Conservation (phyloP, 495 filamentous ascomycete species). For the Astrothelium macrocarpum region DNA sequence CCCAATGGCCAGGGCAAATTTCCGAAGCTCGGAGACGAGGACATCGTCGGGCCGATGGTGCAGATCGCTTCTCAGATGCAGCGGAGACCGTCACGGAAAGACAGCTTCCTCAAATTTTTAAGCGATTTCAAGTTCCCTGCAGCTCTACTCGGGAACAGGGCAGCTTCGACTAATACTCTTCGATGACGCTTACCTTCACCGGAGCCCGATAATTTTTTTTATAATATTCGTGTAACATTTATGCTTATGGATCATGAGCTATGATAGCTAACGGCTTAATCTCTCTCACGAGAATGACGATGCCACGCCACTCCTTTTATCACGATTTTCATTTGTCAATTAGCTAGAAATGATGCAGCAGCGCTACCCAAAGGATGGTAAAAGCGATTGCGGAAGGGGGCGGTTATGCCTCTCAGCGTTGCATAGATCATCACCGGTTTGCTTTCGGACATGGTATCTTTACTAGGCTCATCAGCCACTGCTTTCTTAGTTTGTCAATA, state of each 20-base stretch:
- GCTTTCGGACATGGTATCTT: not conserved
- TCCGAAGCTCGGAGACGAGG: constrained; percentile 73
- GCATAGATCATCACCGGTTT: not conserved
- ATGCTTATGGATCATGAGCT: constrained; percentile 4
- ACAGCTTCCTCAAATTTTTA: constrained; percentile 35
- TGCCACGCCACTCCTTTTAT: not conserved
- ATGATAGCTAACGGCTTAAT: constrained; percentile 4
- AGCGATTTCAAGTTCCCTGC: constrained; percentile 16
- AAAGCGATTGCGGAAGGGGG: not conserved
- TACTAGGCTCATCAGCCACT: not conserved
- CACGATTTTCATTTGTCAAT: not conserved
- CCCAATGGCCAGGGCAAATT: constrained; percentile 71
- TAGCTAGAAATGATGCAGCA: not conserved
- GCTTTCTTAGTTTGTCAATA: constrained; percentile 1
- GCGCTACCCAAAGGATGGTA: not conserved
- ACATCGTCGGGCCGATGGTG: constrained; percentile 89
- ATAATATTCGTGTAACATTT: not conserved
- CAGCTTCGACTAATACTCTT: not conserved
- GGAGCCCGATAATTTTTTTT: not conserved
- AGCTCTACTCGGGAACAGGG: not conserved
- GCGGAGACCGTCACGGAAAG: constrained; percentile 10
- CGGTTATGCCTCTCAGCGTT: not conserved
- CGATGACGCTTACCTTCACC: not conserved
- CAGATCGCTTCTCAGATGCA: constrained; percentile 39
- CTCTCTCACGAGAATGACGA: constrained; percentile 1